Base-by-base conservation (phyloP, 495 filamentous ascomycete species). In the Diplogelasinospora grovesii region DNA sequence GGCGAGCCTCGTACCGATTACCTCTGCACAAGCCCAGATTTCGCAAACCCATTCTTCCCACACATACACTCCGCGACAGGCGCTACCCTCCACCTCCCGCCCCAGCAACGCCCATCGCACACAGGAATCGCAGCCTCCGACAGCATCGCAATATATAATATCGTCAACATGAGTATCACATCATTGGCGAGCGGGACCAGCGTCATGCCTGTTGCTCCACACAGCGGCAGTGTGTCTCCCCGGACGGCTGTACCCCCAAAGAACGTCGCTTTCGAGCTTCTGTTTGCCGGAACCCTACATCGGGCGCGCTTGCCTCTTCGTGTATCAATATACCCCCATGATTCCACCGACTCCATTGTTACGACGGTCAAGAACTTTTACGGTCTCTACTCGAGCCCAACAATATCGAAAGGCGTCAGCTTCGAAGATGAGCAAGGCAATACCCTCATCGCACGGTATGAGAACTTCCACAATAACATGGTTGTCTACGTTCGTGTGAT, bases 281-380 rank as follows among this genome's bases (percentile, higher is more conserved):
- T 92, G 21, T 81, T 87, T 55, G 74, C 80, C 44, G 75, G 85
- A 37, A 78, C 83, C 43, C 80, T 84, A 56, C 75, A 80, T 43
- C 76, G 79, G 44, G 86, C 82, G 50, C 78, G 89, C 47, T 75
- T 93, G 38, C 90, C 92, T 9, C 83, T 97, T 75, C 78, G 87
- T 52, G 88, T 98, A 22, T 81, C 86, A 35, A 96, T 98, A 32
- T 89, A 77, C 49, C 85, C 85, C 15, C 87, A 95, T 65, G 92
- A 98, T 68, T 83, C 83, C 31, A 98, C 92, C 4, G 89, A 95
- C 46, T 94, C 87, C 18, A 97, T 98, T 61, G 83, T 95, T 39
- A 85, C 86, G 3, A 96, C 92, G 4, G 89, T 96, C 40, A 96
- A 93, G 69, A 95, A 95, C 67, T 95, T 96, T 69, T 95, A 92